A percentile compares a stretch with the other conserved stretches of the same genome.
These are phyloP conservation scores for Alternaria sp. DNA, from an alignment of 2,329 filamentous ascomycete genomes.

Conservation along the genomic window DNA sequence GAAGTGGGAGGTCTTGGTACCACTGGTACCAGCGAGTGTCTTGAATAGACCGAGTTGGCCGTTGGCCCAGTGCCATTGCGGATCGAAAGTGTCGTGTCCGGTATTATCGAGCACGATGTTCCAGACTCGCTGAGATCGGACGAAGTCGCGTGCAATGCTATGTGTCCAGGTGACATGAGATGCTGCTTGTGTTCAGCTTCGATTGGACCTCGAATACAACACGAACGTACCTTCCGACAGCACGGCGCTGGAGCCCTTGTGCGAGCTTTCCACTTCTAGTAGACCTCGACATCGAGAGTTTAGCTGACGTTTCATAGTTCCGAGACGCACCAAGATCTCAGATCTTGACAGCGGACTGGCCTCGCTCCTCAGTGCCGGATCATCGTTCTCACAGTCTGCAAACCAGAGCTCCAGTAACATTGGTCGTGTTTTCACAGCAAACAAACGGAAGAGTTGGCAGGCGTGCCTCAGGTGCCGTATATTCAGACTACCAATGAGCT, in stretches of 20 bases:
- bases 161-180: conserved; percentile 18
- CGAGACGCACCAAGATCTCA: not conserved
- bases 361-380: not conserved
- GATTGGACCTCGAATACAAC: not conserved
- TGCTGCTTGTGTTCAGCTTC: not conserved
- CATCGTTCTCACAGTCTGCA: not conserved
- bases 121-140: not conserved
- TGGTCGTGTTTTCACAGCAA: not conserved
- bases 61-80: conserved; percentile 9
- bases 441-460: not conserved
- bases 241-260: not conserved
- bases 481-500: not conserved
- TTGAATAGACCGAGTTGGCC: conserved; percentile 3
- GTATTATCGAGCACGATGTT: not conserved
- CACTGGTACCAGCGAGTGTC: not conserved
- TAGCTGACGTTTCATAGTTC: not conserved
- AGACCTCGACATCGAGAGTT: not conserved
- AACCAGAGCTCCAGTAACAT: conserved; percentile 6
- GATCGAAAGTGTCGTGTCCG: not conserved
- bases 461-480: not conserved
- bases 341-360: not conserved
- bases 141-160: conserved; percentile 24
- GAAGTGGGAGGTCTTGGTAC: not conserved
- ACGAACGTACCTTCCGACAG: not conserved
- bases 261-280: not conserved